Evolutionary conservation across 768 basidiomycete species (phyloP).

Genomic region (Trametes sanguinea): DNA sequence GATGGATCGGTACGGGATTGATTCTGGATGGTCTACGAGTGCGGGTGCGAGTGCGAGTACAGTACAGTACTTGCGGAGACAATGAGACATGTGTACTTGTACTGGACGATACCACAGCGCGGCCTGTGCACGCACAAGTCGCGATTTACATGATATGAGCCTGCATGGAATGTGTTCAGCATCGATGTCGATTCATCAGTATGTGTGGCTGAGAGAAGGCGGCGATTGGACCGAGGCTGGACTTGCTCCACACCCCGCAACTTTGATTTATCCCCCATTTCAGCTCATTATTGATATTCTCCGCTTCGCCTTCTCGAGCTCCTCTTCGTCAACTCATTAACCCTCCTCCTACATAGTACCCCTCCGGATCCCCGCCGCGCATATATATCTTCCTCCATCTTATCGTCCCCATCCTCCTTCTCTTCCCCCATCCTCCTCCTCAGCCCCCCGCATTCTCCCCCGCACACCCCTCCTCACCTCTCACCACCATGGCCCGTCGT

Average conservation of each 20-base stretch:
- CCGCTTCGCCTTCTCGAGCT: neutral
- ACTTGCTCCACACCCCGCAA: conserved; percentile 12
- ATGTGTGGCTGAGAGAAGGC: neutral
- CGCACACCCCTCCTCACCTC: conserved; percentile 1
- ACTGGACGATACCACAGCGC: neutral
- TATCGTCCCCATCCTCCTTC: conserved; percentile 14
- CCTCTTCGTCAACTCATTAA: neutral
- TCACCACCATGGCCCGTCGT: conserved; percentile 23
- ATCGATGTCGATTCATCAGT: too few relatives aligned
- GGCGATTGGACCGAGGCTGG: neutral
- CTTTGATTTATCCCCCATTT: conserved; percentile 1
- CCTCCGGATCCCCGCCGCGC: conserved; percentile 26
- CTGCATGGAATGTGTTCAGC: too few relatives aligned
- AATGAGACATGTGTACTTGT: neutral
- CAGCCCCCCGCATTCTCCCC: conserved; percentile 4
- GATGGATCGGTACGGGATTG: neutral
- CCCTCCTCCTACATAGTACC: neutral
- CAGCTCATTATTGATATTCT: neutral
- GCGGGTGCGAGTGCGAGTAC: too few relatives aligned
- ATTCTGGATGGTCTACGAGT: neutral
- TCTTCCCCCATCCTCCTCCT: conserved; percentile 1
- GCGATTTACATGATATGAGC: neutral
- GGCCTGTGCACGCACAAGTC: neutral
- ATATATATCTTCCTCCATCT: conserved; percentile 21
- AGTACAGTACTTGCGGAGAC: neutral